These are phyloP conservation scores for Tuctoria greenei DNA, from an alignment of 176 grass and related monocot genomes.

Conservation along the genomic window DNA sequence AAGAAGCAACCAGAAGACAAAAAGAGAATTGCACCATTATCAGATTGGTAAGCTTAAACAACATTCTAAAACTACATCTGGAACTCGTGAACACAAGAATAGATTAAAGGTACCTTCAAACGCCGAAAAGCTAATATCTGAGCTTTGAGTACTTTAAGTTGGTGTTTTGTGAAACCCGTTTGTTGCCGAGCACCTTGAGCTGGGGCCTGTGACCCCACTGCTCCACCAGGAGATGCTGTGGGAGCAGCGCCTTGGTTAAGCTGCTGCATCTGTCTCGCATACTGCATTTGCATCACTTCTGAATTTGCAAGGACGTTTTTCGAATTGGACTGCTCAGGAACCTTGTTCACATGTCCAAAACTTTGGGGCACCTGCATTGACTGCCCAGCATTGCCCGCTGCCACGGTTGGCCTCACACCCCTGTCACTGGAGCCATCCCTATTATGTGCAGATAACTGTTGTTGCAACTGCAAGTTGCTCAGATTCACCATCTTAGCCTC, in stretches of 20 bases:
- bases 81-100: constrained; percentile 21
- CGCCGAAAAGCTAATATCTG: constrained; percentile 99
- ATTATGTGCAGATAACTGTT: constrained; percentile 47
- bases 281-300: constrained; percentile 60
- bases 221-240: constrained; percentile 32
- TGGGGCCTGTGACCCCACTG: constrained; percentile 43
- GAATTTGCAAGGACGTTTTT: constrained; percentile 49
- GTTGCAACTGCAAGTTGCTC: constrained; percentile 66
- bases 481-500: constrained; percentile 56
- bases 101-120: constrained; percentile 67
- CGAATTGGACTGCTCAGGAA: constrained; percentile 51
- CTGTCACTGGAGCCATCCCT: constrained; percentile 64
- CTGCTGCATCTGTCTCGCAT: constrained; percentile 64
- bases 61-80: constrained; percentile 2
- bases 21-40: constrained; percentile 9
- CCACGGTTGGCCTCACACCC: constrained; percentile 48
- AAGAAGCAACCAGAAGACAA: constrained; percentile 30
- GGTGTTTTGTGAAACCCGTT: constrained; percentile 79
- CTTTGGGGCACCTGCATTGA: constrained; percentile 45
- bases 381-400: constrained; percentile 50
- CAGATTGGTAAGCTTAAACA: constrained; percentile 28
- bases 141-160: constrained; percentile 96
- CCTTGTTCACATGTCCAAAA: constrained; percentile 50
- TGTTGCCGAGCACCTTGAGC: constrained; percentile 37
- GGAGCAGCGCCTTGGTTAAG: constrained; percentile 36